phyloP scores from a whole-genome alignment of 805 yeast species.

The Yarrowia osloensis region DNA sequence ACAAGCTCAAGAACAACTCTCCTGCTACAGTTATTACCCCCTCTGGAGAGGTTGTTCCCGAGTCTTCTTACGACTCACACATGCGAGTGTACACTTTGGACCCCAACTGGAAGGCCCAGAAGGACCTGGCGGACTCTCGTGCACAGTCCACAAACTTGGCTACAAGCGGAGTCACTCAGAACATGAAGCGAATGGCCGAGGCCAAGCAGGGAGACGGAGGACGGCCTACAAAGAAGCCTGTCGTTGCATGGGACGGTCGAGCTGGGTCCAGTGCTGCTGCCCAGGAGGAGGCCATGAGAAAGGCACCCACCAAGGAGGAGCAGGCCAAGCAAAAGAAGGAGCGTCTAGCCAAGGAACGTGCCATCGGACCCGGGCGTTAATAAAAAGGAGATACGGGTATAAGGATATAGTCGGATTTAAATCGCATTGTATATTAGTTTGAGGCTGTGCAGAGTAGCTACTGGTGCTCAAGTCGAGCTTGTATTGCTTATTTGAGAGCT shows the following conservation, averaged over 20 bases:
- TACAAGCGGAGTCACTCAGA: constrained; percentile 42
- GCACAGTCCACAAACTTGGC: constrained; percentile 43
- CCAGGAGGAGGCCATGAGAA: constrained; percentile 34
- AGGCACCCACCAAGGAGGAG: constrained; percentile 33
- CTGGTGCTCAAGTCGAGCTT: too few relatives aligned
- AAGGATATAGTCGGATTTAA: constrained; percentile 3
- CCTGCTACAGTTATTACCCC: constrained; percentile 48
- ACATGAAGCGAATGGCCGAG: constrained; percentile 45
- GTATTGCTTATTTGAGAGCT: too few relatives aligned
- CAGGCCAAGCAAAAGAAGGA: constrained; percentile 32
- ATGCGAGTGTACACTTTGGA: constrained; percentile 69
- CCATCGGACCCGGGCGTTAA: constrained; percentile 28
- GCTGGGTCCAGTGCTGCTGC: constrained; percentile 34
- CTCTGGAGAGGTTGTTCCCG: constrained; percentile 71
- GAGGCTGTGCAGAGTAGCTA: background rate
- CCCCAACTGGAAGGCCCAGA: constrained; percentile 74
- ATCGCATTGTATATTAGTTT: constrained; percentile 12
- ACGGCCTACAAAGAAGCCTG: constrained; percentile 32
- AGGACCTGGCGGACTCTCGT: constrained; percentile 44
- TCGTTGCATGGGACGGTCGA: constrained; percentile 39
- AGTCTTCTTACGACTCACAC: constrained; percentile 65
- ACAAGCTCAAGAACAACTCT: constrained; percentile 38
- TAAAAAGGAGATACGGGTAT: background rate
- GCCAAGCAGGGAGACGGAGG: constrained; percentile 36
- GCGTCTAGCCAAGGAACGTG: constrained; percentile 27